A percentile compares a stretch with the other conserved stretches of the same genome.
These are phyloP conservation scores for Hyaloscypha hepaticicola DNA, from an alignment of 495 filamentous ascomycete species.

Conservation along the genomic window DNA sequence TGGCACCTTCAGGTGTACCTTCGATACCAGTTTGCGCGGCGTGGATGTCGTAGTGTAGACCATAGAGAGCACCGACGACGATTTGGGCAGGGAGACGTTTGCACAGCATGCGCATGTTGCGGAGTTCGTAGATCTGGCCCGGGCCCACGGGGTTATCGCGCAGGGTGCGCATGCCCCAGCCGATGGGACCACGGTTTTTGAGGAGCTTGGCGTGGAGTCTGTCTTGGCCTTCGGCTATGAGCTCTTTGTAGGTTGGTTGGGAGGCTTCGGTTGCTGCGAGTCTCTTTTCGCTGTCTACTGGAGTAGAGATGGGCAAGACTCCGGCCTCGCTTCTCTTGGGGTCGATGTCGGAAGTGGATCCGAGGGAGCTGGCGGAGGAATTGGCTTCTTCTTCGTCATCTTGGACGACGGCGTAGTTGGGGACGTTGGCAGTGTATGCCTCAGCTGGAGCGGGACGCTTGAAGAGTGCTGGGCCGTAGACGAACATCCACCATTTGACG, in stretches of 20 bases:
- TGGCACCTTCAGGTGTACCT: slow-evolving; percentile 64
- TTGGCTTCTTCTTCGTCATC: slow-evolving; percentile 16
- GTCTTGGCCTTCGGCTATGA: slow-evolving; percentile 49
- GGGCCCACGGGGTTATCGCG: slow-evolving; percentile 66
- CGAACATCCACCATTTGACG: slow-evolving; percentile 56
- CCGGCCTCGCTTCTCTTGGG: neutral
- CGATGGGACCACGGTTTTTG: slow-evolving; percentile 58
- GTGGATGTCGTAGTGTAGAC: slow-evolving; percentile 73
- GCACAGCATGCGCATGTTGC: slow-evolving; percentile 57
- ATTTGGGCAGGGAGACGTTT: slow-evolving; percentile 62
- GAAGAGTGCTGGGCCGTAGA: slow-evolving; percentile 55
- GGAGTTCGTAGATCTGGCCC: slow-evolving; percentile 63
- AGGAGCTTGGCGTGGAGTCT: slow-evolving; percentile 54
- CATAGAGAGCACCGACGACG: slow-evolving; percentile 58
- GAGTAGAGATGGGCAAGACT: slow-evolving; percentile 17
- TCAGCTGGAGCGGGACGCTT: slow-evolving; percentile 38
- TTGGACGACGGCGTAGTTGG: slow-evolving; percentile 29
- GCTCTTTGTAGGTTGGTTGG: slow-evolving; percentile 54
- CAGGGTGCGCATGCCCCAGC: slow-evolving; percentile 71
- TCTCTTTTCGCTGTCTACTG: slow-evolving; percentile 44
- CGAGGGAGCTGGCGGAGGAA: slow-evolving; percentile 42
- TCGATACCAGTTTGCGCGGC: slow-evolving; percentile 60
- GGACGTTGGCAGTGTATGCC: slow-evolving; percentile 20
- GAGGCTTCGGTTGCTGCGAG: slow-evolving; percentile 41
- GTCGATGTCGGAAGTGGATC: neutral